These are phyloP conservation scores for Pseudozyma sp. DNA, from an alignment of 1,284 basidiomycete species.

Conservation along the genomic window DNA sequence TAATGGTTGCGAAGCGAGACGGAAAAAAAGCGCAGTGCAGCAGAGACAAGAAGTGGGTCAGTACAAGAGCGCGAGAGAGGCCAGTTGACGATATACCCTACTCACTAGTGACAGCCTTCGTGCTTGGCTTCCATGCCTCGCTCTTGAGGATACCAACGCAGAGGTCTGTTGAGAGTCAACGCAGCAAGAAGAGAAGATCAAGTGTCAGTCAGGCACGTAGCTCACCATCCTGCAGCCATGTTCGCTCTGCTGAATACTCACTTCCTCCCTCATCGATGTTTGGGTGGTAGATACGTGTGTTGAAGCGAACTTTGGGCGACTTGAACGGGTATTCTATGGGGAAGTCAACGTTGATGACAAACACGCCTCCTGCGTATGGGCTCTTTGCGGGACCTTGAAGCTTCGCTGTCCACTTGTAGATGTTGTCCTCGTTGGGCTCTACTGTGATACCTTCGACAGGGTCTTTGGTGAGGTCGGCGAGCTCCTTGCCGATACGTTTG, in stretches of 20 bases:
- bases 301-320: slow-evolving; percentile 65
- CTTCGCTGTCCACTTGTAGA: slow-evolving; percentile 62
- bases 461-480: slow-evolving; percentile 55
- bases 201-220: neutral
- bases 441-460: slow-evolving; percentile 57
- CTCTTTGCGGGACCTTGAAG: slow-evolving; percentile 48
- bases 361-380: slow-evolving; percentile 64
- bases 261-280: slow-evolving; percentile 68
- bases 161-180: slow-evolving; percentile 34
- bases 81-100: neutral
- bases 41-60: neutral
- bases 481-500: slow-evolving; percentile 56
- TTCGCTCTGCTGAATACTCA: too few species aligned
- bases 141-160: slow-evolving; percentile 68
- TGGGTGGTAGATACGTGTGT: slow-evolving; percentile 67
- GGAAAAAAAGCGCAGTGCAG: too few species aligned
- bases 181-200: neutral
- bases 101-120: slow-evolving; percentile 66
- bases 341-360: slow-evolving; percentile 66
- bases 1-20: too few species aligned
- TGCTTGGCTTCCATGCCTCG: slow-evolving; percentile 69
- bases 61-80: neutral
- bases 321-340: slow-evolving; percentile 69
- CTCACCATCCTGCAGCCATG: too few species aligned
- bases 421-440: slow-evolving; percentile 56